These are phyloP conservation scores for Cytospora schulzeri DNA, from an alignment of 2,329 filamentous ascomycete species.

Conservation along the genomic window DNA sequence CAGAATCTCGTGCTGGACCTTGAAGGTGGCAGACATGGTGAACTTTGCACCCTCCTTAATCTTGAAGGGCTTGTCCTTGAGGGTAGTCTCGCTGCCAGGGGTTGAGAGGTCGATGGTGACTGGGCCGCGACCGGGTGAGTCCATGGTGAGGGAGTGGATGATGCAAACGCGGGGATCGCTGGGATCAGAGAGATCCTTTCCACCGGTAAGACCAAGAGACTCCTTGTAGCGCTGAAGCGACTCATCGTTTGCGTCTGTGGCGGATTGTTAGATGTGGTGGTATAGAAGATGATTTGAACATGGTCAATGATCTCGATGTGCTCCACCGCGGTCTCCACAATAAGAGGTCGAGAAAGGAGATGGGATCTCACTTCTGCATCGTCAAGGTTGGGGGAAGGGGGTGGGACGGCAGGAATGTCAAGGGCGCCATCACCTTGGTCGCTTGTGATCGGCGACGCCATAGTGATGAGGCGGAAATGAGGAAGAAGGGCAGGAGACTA, in stretches of 20 bases:
- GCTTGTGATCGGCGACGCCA: not conserved
- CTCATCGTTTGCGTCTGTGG: conserved; percentile 72
- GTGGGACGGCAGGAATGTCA: not conserved
- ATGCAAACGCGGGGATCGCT: conserved; percentile 89
- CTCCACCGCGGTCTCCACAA: not conserved
- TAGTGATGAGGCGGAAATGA: not conserved
- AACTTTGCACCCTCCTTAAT: conserved; percentile 96
- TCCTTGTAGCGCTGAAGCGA: conserved; percentile 97
- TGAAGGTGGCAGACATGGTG: conserved; percentile 91
- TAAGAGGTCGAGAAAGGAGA: not conserved
- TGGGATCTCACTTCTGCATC: not conserved
- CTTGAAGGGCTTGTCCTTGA: conserved; percentile 92
- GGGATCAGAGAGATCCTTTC: conserved; percentile 71
- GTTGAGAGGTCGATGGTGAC: conserved; percentile 86
- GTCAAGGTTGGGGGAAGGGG: not conserved
- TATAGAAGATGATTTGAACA: not conserved
- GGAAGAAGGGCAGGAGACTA: not conserved
- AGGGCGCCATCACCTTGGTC: not conserved
- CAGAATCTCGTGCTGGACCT: conserved; percentile 95
- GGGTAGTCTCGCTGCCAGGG: conserved; percentile 70
- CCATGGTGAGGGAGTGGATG: conserved; percentile 87
- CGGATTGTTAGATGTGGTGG: not conserved
- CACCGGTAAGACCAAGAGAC: conserved; percentile 83
- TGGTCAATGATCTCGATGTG: not conserved
- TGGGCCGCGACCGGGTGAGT: conserved; percentile 78